Conservation (phyloP, 163 green algal species). For the Trebouxia gelatinosa region DNA sequence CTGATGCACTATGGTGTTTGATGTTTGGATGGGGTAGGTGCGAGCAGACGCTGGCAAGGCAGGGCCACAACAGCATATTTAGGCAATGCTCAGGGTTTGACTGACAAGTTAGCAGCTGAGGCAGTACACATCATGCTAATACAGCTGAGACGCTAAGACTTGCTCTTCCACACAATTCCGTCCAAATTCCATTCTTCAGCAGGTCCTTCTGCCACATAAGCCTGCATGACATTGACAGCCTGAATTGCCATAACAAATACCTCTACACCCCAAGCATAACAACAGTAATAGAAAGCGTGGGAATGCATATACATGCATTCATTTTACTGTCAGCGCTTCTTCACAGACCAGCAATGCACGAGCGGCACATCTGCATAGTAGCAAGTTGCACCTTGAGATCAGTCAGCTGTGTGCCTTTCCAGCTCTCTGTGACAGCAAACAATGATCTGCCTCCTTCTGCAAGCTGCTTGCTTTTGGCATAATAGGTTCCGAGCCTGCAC, state of each 20-base stretch:
- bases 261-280: no score
- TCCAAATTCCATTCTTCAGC: constrained; percentile 64
- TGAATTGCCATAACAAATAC: no score
- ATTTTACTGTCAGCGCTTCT: no score
- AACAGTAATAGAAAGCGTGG: no score
- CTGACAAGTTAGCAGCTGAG: neutral
- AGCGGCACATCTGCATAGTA: neutral
- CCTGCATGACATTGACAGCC: constrained; percentile 27
- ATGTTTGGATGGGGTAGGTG: no score
- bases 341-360: no score
- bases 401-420: constrained; percentile 34
- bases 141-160: no score
- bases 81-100: neutral
- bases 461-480: constrained; percentile 31
- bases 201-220: constrained; percentile 52
- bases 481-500: constrained; percentile 51
- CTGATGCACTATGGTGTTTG: no score
- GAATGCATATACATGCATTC: no score
- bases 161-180: constrained; percentile 70
- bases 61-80: neutral
- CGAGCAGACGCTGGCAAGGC: no score
- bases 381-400: constrained; percentile 33
- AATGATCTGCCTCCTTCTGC: constrained; percentile 44
- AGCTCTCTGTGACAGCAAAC: constrained; percentile 47
- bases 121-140: no score